Evolutionary conservation across 2,329 filamentous ascomycete species (phyloP).

Genomic region (Pseudogymnoascus sp.): DNA sequence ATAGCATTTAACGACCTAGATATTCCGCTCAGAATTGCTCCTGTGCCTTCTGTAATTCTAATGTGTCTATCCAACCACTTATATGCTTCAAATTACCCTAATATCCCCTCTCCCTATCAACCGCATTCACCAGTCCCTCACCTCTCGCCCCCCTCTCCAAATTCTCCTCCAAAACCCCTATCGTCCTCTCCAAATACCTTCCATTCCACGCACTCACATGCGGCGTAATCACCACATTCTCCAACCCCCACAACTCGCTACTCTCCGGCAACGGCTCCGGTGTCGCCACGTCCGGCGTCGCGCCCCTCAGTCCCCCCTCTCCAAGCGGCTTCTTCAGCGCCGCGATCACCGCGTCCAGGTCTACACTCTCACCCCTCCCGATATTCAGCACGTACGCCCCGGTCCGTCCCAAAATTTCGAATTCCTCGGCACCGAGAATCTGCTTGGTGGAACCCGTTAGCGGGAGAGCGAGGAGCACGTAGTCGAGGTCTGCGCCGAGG

Average conservation of each 20-base stretch:
- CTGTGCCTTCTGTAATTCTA: neutral
- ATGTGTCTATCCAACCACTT: neutral
- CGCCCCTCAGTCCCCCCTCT: constrained; percentile 48
- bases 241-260: constrained; percentile 55
- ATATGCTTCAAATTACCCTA: constrained; percentile 26
- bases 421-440: constrained; percentile 36
- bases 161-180: constrained; percentile 54
- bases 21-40: constrained; percentile 1
- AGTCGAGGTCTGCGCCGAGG: constrained; percentile 31
- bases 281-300: constrained; percentile 62
- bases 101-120: constrained; percentile 55
- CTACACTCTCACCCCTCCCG: constrained; percentile 53
- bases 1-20: neutral
- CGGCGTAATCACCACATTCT: constrained; percentile 58
- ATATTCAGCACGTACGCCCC: constrained; percentile 58
- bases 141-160: constrained; percentile 46
- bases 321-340: constrained; percentile 37
- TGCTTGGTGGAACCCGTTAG: constrained; percentile 31
- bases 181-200: constrained; percentile 49
- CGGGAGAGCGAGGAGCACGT: constrained; percentile 33
- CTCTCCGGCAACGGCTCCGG: constrained; percentile 58
- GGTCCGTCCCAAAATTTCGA: constrained; percentile 30
- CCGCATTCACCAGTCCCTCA: constrained; percentile 52
- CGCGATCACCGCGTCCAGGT: constrained; percentile 52
- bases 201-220: constrained; percentile 53